Evolutionary conservation across 441 rosid genomes (phyloP).

Genomic region (Adansonia madagascariensis): DNA sequence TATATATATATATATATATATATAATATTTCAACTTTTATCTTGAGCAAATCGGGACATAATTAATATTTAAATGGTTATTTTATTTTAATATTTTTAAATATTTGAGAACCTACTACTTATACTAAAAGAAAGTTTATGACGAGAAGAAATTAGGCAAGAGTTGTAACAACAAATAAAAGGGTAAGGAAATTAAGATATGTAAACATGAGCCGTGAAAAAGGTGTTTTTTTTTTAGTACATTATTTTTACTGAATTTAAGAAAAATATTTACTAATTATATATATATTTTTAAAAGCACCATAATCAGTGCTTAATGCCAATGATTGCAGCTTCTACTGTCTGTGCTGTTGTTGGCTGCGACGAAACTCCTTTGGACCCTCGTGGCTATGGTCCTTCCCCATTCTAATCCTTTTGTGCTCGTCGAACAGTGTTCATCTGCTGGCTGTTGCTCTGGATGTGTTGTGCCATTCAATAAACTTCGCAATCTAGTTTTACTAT

Average conservation of each 20-base stretch:
- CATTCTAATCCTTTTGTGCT: constrained; percentile 30
- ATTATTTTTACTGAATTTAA: too few species aligned
- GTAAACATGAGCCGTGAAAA: too few species aligned
- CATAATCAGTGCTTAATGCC: too few species aligned
- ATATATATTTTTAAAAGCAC: constrained; percentile 3
- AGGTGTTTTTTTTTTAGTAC: too few species aligned
- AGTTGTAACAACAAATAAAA: constrained; percentile 30
- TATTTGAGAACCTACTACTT: too few species aligned
- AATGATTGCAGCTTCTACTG: constrained; percentile 54
- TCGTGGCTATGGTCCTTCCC: constrained; percentile 46
- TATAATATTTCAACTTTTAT: too few species aligned
- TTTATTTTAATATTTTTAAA: too few species aligned
- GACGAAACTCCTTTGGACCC: constrained; percentile 73
- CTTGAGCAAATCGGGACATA: too few species aligned
- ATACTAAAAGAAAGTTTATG: constrained; percentile 20
- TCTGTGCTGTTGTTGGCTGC: constrained; percentile 77
- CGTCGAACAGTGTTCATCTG: not conserved
- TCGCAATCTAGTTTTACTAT: not conserved
- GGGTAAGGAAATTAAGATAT: too few species aligned
- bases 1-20: too few species aligned
- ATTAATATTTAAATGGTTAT: too few species aligned
- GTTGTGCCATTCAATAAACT: not conserved
- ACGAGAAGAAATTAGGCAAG: constrained; percentile 32
- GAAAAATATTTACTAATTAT: too few species aligned
- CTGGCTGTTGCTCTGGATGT: not conserved